Base-by-base conservation (phyloP, 768 basidiomycete species). In the Hypholoma sublateritium region DNA sequence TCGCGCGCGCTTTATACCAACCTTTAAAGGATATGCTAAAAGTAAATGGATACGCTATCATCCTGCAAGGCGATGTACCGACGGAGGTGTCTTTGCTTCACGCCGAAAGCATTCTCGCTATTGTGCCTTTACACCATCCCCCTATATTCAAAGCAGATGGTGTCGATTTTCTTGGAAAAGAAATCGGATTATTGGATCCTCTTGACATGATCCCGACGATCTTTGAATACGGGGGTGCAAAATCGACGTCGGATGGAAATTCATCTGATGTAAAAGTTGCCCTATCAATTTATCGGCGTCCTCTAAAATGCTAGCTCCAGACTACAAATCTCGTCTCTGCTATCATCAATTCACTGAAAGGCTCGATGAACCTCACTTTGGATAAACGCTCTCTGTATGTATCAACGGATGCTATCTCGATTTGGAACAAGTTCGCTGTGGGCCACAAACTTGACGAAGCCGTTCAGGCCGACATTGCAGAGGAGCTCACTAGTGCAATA, bases 171-270 rank as follows among this genome's bases (percentile, higher is more conserved):
- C 64, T 67, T 46, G 70, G 68, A n/a, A 69, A 61, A 25, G 74
- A 74, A 58, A 80, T 84, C 21, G 77, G 76, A 5, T 69, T 84
- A 9, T 69, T 85, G 21, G 82, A 85, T 67, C 83, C 82, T 28
- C 65, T 80, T 44, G 83, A 85, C 64, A 82, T 84, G 80, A 50
- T 75, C 55, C 77, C 80, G 2, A 47, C 75, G 17, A 71, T 80
- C 36, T 74, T 79, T 54, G 73, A 74, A 56, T 60, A 60, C 13
- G 39, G 50, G 16, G 35, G 19, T 13, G 16, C 36, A 14, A 50
- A 36, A 44, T 52, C 39, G 4, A 35, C 58, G 19, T 42, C 36
- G 36, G 17, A 54, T 42, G 57, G 48, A 22, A 9, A 19, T 16
- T 22, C 50, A 41, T n/a, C n/a, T 37, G 59, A 64, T 56, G 62